These are phyloP conservation scores for Limnomonas spitsbergensis DNA, from an alignment of 139 green algal genomes.

Conservation along the genomic window DNA sequence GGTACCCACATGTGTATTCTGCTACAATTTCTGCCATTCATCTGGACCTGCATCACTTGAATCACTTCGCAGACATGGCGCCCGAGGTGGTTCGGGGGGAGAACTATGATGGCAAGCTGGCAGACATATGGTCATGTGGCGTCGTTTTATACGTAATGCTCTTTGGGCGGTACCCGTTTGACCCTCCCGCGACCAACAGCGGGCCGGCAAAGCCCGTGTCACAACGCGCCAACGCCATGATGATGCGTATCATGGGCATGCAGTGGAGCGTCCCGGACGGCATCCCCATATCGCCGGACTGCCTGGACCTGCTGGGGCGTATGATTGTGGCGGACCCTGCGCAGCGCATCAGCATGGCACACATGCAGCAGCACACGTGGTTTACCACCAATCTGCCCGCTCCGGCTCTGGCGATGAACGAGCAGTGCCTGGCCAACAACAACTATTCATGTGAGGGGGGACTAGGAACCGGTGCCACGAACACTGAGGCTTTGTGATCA, in stretches of 20 bases:
- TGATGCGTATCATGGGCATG: slow-evolving; percentile 52
- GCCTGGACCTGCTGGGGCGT: slow-evolving; percentile 51
- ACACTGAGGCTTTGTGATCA: background rate
- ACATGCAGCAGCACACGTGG: slow-evolving; percentile 81
- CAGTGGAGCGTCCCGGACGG: slow-evolving; percentile 23
- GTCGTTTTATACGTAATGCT: slow-evolving; percentile 99
- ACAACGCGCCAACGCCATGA: slow-evolving; percentile 40
- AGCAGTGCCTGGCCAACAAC: slow-evolving; percentile 40
- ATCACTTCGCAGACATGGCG: slow-evolving; percentile 75
- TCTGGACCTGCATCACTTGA: background rate
- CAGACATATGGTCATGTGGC: slow-evolving; percentile 82
- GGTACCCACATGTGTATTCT: too few relatives aligned
- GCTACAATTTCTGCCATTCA: background rate
- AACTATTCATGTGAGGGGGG: background rate
- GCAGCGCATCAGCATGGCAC: slow-evolving; percentile 51
- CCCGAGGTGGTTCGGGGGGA: slow-evolving; percentile 81
- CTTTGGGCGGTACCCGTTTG: slow-evolving; percentile 93
- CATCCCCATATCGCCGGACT: slow-evolving; percentile 30
- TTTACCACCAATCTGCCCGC: slow-evolving; percentile 87
- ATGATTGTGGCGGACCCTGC: slow-evolving; percentile 62
- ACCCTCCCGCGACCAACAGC: slow-evolving; percentile 47
- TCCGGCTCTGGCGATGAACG: slow-evolving; percentile 79
- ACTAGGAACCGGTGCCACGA: too few relatives aligned
- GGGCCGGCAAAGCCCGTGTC: slow-evolving; percentile 7
- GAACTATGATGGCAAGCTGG: slow-evolving; percentile 77